These are phyloP conservation scores for Sugiyamaella japonica DNA, from an alignment of 1,139 yeast genomes.

Conservation along the genomic window DNA sequence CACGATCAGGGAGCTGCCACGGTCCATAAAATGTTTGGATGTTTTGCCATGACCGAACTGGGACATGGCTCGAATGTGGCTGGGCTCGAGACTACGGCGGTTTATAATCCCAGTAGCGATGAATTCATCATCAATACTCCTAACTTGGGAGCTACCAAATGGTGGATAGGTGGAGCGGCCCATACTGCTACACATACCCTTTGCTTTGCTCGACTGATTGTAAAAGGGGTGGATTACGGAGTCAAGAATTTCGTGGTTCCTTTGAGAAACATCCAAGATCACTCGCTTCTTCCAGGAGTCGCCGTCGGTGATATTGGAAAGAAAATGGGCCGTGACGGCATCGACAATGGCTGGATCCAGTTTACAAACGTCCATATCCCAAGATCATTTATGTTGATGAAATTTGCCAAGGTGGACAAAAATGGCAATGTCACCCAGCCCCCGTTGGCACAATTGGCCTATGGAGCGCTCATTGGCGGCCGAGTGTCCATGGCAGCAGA, in stretches of 20 bases:
- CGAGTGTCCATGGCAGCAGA: constrained; percentile 88
- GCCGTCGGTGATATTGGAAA: constrained; percentile 89
- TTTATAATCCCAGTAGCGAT: constrained; percentile 64
- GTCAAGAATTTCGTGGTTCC: constrained; percentile 91
- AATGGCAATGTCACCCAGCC: constrained; percentile 66
- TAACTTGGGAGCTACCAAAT: constrained; percentile 60
- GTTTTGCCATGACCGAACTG: constrained; percentile 92
- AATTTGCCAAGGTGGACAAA: constrained; percentile 69
- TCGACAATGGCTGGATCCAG: constrained; percentile 93
- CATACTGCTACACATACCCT: constrained; percentile 86
- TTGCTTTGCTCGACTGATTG: constrained; percentile 78
- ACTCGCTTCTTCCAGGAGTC: constrained; percentile 73
- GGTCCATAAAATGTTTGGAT: constrained; percentile 73
- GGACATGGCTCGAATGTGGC: constrained; percentile 96
- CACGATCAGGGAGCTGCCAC: constrained; percentile 65
- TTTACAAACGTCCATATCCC: constrained; percentile 81
- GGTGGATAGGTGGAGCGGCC: constrained; percentile 99
- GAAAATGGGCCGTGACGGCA: constrained; percentile 81
- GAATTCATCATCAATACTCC: constrained; percentile 82
- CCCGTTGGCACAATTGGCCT: constrained; percentile 83
- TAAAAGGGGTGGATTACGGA: constrained; percentile 82
- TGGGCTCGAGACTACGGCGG: constrained; percentile 88
- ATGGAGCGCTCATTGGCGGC: constrained; percentile 84
- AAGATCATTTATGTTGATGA: constrained; percentile 77
- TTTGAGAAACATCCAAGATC: constrained; percentile 65